Percentiles rank a stretch among this genome's conserved stretches.
These are phyloP conservation scores for Sarcocystis neurona DNA, from an alignment of 169 alveolate genomes.

Conservation along the genomic window DNA sequence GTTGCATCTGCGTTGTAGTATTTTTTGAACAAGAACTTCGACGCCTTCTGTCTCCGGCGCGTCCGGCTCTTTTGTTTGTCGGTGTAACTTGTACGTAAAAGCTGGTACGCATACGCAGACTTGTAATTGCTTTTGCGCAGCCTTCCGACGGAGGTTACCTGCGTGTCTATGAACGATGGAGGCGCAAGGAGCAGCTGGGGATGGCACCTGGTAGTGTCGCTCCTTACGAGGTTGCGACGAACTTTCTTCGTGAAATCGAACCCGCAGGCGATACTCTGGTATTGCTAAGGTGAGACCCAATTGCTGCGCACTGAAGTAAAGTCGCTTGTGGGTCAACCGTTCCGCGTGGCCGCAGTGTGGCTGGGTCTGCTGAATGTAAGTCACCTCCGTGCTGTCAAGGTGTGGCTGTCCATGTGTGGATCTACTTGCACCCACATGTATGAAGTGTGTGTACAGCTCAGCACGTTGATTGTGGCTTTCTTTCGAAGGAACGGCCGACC, in stretches of 20 bases:
- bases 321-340: background rate
- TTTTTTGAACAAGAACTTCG: too few relatives aligned
- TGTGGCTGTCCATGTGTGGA: too few relatives aligned
- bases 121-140: background rate
- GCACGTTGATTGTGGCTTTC: too few relatives aligned
- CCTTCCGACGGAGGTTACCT: slow-evolving; percentile 8
- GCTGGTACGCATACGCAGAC: too few relatives aligned
- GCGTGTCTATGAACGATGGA: background rate
- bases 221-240: background rate
- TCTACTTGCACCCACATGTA: too few relatives aligned
- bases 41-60: background rate
- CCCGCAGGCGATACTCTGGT: slow-evolving; percentile 13
- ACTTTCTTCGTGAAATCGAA: background rate
- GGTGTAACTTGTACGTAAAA: background rate
- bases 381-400: too few relatives aligned
- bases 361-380: too few relatives aligned
- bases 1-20: too few relatives aligned
- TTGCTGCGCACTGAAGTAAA: background rate
- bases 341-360: background rate
- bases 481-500: too few relatives aligned
- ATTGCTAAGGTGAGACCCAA: background rate
- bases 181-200: background rate
- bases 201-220: background rate
- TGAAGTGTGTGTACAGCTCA: too few relatives aligned
- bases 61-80: background rate